Evolutionary conservation across 164 flowering plant genomes (phyloP).

Genomic region (Chloranthus sessilifolius): DNA sequence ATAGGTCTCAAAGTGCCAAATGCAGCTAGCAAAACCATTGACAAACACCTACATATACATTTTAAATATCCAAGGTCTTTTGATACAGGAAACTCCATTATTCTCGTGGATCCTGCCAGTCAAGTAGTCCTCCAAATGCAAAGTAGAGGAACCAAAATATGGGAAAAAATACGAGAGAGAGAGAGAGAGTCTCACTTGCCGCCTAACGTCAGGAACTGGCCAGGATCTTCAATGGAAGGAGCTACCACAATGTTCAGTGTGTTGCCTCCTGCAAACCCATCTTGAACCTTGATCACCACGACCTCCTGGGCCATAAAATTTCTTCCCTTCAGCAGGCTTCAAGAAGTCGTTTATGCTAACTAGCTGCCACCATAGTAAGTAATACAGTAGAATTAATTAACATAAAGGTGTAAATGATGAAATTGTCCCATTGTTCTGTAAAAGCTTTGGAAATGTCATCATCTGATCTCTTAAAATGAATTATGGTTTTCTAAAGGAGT

Average conservation of each 20-base stretch:
- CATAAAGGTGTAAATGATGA: too few relatives aligned
- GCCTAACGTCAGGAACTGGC: slow-evolving; percentile 63
- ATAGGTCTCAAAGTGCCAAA: too few relatives aligned
- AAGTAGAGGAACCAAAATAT: too few relatives aligned
- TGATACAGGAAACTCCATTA: slow-evolving; percentile 29
- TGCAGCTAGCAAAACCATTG: too few relatives aligned
- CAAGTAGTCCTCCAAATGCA: slow-evolving; percentile 12
- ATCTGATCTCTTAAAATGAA: too few relatives aligned
- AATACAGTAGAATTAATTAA: too few relatives aligned
- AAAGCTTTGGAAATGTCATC: too few relatives aligned
- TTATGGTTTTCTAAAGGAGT: too few relatives aligned
- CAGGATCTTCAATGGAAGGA: slow-evolving; percentile 44
- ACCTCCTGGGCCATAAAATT: slow-evolving; percentile 46
- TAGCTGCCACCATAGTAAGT: slow-evolving; percentile 55
- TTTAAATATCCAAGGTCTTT: slow-evolving; percentile 16
- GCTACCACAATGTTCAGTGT: slow-evolving; percentile 19
- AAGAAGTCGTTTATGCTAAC: slow-evolving; percentile 82
- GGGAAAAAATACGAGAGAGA: slow-evolving; percentile 1
- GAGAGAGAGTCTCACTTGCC: slow-evolving; percentile 37
- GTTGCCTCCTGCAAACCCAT: slow-evolving; percentile 46
- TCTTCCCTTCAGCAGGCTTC: slow-evolving; percentile 87
- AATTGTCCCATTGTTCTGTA: too few relatives aligned
- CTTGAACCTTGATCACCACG: slow-evolving; percentile 79
- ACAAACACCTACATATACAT: slow-evolving; percentile 34
- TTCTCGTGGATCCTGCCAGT: slow-evolving; percentile 25